Conservation (phyloP, 371 early-diverging fungal genomes). For the Umbelopsis sp. region DNA sequence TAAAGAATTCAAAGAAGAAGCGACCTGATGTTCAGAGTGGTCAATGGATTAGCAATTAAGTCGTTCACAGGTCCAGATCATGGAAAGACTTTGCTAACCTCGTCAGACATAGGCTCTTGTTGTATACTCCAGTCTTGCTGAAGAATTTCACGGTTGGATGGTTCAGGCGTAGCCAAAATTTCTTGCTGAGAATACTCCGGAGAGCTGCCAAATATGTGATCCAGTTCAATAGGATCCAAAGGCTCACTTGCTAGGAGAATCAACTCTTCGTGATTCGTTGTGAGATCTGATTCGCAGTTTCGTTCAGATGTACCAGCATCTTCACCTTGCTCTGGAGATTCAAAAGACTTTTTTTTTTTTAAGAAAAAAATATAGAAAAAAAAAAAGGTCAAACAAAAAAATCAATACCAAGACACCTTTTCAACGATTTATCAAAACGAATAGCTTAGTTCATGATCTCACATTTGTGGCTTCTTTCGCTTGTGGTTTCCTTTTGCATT, state of each 20-base stretch:
- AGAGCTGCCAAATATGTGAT: neutral
- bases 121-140: neutral
- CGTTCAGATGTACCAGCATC: slow-evolving; percentile 3
- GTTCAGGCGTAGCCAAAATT: neutral
- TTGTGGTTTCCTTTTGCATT: neutral
- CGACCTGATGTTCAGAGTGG: slow-evolving; percentile 24
- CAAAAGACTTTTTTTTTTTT: too few species aligned
- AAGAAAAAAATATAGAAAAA: too few species aligned
- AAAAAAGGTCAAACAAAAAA: neutral
- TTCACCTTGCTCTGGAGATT: neutral
- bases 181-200: neutral
- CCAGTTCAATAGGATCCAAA: neutral
- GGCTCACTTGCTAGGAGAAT: neutral
- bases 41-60: neutral
- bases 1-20: slow-evolving; percentile 39
- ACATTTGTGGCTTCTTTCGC: neutral
- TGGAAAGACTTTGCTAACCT: neutral
- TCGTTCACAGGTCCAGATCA: neutral
- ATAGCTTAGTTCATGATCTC: neutral
- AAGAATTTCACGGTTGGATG: neutral
- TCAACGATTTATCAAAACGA: neutral
- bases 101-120: neutral
- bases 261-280: neutral
- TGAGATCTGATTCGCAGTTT: neutral
- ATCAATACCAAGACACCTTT: neutral